These are phyloP conservation scores for Balakata baccata DNA, from an alignment of 345 rosid genomes.

Conservation along the genomic window DNA sequence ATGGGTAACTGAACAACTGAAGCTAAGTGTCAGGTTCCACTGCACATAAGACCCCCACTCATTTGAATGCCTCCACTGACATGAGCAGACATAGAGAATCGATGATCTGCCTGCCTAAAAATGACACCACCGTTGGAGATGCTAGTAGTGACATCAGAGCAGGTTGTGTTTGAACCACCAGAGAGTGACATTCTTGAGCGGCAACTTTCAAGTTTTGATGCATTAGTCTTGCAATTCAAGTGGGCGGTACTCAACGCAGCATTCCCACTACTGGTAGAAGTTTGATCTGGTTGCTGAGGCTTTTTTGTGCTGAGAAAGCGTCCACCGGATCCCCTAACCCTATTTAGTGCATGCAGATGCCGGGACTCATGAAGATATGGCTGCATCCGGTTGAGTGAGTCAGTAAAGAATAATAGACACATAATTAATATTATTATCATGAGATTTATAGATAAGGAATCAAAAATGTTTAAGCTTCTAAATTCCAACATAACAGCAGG, in stretches of 20 bases:
- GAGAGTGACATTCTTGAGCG: slow-evolving; percentile 9
- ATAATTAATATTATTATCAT: neutral
- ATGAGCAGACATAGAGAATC: slow-evolving; percentile 19
- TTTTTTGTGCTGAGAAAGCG: slow-evolving; percentile 46
- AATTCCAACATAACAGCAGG: neutral
- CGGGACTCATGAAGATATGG: slow-evolving; percentile 59
- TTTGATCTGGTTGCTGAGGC: slow-evolving; percentile 17
- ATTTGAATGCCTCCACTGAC: slow-evolving; percentile 19
- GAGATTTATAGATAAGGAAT: too few species aligned
- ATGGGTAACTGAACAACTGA: slow-evolving; percentile 33
- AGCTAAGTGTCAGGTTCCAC: slow-evolving; percentile 26
- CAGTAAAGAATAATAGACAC: neutral
- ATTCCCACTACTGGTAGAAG: neutral
- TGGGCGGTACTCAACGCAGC: slow-evolving; percentile 3
- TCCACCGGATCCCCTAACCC: slow-evolving; percentile 54
- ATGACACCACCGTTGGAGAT: slow-evolving; percentile 12
- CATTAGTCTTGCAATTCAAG: neutral
- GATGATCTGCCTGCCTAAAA: slow-evolving; percentile 20
- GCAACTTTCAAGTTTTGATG: slow-evolving; percentile 12
- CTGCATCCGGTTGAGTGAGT: slow-evolving; percentile 24
- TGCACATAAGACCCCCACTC: slow-evolving; percentile 16
- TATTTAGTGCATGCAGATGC: slow-evolving; percentile 46
- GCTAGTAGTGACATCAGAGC: slow-evolving; percentile 22
- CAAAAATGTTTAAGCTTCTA: neutral
- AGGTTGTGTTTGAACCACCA: slow-evolving; percentile 19